phyloP scores from a whole-genome alignment of 225 moss, liverwort and hornwort genomes.

The Lunularia cruciata region DNA sequence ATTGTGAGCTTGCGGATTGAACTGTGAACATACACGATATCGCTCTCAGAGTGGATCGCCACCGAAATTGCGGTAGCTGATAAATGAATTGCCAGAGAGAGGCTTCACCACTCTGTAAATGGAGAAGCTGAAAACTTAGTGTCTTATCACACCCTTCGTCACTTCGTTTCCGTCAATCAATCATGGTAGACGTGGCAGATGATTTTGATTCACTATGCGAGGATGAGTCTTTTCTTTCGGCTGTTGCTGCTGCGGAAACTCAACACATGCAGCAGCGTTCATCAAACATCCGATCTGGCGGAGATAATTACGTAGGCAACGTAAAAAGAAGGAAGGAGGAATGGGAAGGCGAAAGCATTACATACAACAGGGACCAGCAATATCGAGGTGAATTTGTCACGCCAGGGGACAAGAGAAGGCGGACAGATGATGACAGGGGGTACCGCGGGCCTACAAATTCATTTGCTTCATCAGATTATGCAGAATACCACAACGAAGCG shows the following conservation, averaged over 20 bases:
- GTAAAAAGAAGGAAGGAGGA: constrained; percentile 14
- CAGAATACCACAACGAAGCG: not conserved
- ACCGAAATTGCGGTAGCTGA: not conserved
- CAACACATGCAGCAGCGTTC: constrained; percentile 38
- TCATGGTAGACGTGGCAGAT: not conserved
- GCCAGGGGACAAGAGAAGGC: constrained; percentile 29
- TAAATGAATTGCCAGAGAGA: not conserved
- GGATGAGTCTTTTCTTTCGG: constrained; percentile 41
- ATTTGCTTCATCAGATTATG: no score
- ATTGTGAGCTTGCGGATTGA: no score
- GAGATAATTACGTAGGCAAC: constrained; percentile 8
- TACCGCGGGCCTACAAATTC: not conserved
- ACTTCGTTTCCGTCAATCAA: not conserved
- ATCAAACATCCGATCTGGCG: constrained; percentile 11
- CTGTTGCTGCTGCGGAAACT: constrained; percentile 39
- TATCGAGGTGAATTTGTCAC: not conserved
- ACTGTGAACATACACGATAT: no score
- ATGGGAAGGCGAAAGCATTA: constrained; percentile 25
- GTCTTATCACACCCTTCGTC: not conserved
- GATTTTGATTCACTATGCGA: constrained; percentile 35
- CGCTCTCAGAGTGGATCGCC: no score
- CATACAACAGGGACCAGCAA: constrained; percentile 2
- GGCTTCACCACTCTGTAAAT: not conserved
- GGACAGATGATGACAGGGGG: constrained; percentile 24
- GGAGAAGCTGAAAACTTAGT: not conserved